phyloP scores from a whole-genome alignment of 495 filamentous ascomycete species.

The Penicillium salamii region DNA sequence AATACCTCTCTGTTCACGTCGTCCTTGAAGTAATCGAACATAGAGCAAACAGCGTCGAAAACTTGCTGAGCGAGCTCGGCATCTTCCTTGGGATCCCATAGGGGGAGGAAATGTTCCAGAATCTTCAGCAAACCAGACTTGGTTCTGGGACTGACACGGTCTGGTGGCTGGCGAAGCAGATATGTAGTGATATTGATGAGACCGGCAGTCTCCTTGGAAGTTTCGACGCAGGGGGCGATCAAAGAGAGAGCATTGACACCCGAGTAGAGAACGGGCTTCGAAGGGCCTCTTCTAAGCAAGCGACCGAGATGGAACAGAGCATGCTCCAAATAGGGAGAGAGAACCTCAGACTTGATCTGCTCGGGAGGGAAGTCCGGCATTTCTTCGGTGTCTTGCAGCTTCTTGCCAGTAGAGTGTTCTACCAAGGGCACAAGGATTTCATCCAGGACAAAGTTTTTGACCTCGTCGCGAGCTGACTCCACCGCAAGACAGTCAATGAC shows the following conservation, averaged over 20 bases:
- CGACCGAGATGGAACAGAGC: slow-evolving; percentile 64
- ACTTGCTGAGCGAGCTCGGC: slow-evolving; percentile 39
- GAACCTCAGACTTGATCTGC: slow-evolving; percentile 58
- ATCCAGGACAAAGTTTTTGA: slow-evolving; percentile 76
- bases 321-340: slow-evolving; percentile 66
- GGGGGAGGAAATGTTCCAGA: slow-evolving; percentile 69
- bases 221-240: slow-evolving; percentile 70
- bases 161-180: slow-evolving; percentile 78
- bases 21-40: slow-evolving; percentile 87
- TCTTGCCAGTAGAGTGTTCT: slow-evolving; percentile 47
- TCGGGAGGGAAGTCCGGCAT: slow-evolving; percentile 48
- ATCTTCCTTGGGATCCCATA: slow-evolving; percentile 54
- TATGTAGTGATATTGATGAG: slow-evolving; percentile 73
- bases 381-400: slow-evolving; percentile 42
- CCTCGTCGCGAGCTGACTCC: slow-evolving; percentile 79
- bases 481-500: slow-evolving; percentile 69
- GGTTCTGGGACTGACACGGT: slow-evolving; percentile 74
- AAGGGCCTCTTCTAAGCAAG: slow-evolving; percentile 67
- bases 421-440: slow-evolving; percentile 65
- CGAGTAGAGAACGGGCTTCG: slow-evolving; percentile 69
- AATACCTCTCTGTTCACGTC: slow-evolving; percentile 67
- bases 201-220: slow-evolving; percentile 64
- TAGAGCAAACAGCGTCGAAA: slow-evolving; percentile 64
- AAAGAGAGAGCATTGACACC: slow-evolving; percentile 74
- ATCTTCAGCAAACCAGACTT: slow-evolving; percentile 77